These are phyloP conservation scores for Gamsiella multidivaricata DNA, from an alignment of 192 early-diverging fungal genomes.

Conservation along the genomic window DNA sequence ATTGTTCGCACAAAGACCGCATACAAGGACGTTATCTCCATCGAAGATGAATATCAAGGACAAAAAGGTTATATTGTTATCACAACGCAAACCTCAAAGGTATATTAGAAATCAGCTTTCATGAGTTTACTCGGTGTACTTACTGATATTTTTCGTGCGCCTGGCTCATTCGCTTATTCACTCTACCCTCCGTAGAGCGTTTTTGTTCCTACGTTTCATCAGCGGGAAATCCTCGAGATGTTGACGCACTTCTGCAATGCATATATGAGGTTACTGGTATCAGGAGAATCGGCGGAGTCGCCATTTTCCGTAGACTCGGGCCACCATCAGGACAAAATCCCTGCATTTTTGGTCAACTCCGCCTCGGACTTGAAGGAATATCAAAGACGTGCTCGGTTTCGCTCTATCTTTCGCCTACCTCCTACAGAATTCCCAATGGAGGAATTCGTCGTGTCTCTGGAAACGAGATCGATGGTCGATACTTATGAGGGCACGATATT, in stretches of 20 bases:
- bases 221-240: conserved; percentile 37
- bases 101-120: not conserved
- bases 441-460: conserved; percentile 19
- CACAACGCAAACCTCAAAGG: conserved; percentile 27
- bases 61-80: conserved; percentile 34
- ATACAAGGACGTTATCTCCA: conserved; percentile 28
- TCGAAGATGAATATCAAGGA: conserved; percentile 28
- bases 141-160: not conserved
- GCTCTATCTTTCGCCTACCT: conserved; percentile 28
- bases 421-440: conserved; percentile 5
- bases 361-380: conserved; percentile 23
- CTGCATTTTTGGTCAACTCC: conserved; percentile 24
- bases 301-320: too few species aligned
- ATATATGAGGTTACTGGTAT: conserved; percentile 27
- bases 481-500: conserved; percentile 17
- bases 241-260: conserved; percentile 46
- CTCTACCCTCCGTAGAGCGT: conserved; percentile 13
- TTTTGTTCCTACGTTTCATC: conserved; percentile 38
- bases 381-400: conserved; percentile 5
- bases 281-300: not conserved
- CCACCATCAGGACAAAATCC: too few species aligned
- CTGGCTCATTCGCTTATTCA: not conserved
- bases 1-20: conserved; percentile 18
- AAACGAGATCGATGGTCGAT: conserved; percentile 26
- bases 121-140: not conserved